Percentiles rank a stretch among this genome's conserved stretches.
Evolutionary conservation across 2,329 filamentous ascomycete species (phyloP).

Genomic region (Fonsecaea erecta): DNA sequence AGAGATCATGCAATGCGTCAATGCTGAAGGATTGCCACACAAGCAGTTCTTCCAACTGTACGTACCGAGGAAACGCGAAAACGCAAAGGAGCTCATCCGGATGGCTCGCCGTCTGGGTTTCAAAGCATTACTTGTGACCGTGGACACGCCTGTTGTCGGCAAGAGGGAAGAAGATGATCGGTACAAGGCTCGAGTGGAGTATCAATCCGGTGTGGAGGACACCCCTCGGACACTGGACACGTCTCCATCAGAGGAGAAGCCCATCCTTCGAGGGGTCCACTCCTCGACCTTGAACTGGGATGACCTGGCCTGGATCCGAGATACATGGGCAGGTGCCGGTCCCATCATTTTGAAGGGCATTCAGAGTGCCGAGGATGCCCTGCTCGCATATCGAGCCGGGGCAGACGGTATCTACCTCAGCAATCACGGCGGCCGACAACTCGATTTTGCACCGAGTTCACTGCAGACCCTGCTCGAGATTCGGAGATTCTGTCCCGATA

Average conservation of each 20-base stretch:
- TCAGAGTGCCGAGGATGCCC: conserved; percentile 61
- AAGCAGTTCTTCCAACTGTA: conserved; percentile 52
- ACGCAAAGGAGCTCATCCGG: conserved; percentile 53
- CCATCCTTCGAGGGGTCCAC: conserved; percentile 58
- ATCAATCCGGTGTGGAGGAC: conserved; percentile 32
- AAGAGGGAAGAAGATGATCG: conserved; percentile 64
- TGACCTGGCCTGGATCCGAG: conserved; percentile 59
- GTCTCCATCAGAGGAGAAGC: conserved; percentile 53
- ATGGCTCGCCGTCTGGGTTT: conserved; percentile 36
- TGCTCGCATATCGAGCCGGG: conserved; percentile 52
- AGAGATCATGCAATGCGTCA: conserved; percentile 36
- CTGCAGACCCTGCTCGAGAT: conserved; percentile 46
- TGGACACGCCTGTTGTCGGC: conserved; percentile 46
- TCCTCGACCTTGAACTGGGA: conserved; percentile 60
- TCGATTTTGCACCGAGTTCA: conserved; percentile 55
- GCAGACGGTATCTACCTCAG: conserved; percentile 61
- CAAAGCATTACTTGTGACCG: conserved; percentile 36
- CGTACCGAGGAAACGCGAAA: conserved; percentile 55
- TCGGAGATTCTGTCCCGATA: conserved; percentile 48
- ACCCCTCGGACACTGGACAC: conserved; percentile 45
- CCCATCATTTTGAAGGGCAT: conserved; percentile 63
- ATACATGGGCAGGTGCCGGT: conserved; percentile 46
- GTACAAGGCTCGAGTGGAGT: conserved; percentile 50
- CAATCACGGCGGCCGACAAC: conserved; percentile 63
- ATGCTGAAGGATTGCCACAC: not conserved